phyloP scores from a whole-genome alignment of 2,329 filamentous ascomycete species.

The Tolypocladium pustulatum region DNA sequence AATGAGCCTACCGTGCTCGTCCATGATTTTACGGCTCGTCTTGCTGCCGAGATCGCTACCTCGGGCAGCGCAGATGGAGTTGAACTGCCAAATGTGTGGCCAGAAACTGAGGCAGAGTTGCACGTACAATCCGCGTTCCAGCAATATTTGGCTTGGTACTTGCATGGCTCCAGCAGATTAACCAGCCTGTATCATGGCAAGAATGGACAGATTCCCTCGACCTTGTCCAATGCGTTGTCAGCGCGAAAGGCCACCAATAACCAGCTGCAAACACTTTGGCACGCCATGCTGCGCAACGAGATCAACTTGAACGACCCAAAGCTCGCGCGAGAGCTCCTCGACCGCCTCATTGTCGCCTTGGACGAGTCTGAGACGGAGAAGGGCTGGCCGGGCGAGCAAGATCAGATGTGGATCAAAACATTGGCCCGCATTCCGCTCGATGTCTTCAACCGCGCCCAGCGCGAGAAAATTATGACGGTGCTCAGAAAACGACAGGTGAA shows the following conservation, averaged over 20 bases:
- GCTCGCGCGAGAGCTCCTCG: constrained; percentile 19
- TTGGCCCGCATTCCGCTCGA: constrained; percentile 26
- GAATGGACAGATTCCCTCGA: constrained; percentile 12
- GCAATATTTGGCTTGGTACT: constrained; percentile 24
- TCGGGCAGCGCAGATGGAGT: constrained; percentile 11
- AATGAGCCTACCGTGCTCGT: constrained; percentile 20
- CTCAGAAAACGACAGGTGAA: constrained; percentile 16
- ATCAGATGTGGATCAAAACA: constrained; percentile 18
- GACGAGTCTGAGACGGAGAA: constrained; percentile 17
- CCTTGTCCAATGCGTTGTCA: constrained; percentile 14
- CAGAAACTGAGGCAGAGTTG: constrained; percentile 11
- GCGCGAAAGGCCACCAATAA: constrained; percentile 6
- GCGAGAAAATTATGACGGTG: constrained; percentile 30
- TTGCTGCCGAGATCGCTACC: constrained; percentile 19
- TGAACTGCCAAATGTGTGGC: constrained; percentile 7
- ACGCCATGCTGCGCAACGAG: constrained; percentile 23
- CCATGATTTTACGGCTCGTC: constrained; percentile 20
- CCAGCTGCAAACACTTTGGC: constrained; percentile 16
- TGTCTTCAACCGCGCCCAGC: constrained; percentile 28
- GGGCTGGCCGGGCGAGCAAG: constrained; percentile 18
- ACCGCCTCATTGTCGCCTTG: constrained; percentile 19
- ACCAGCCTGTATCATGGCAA: constrained; percentile 15
- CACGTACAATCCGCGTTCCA: constrained; percentile 14
- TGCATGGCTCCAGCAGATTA: constrained; percentile 21
- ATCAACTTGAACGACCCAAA: constrained; percentile 24